Percentiles rank a stretch among this genome's conserved stretches.
These are phyloP conservation scores for Schwanniomyces pseudopolymorphus DNA, from an alignment of 805 yeast genomes.

Conservation along the genomic window DNA sequence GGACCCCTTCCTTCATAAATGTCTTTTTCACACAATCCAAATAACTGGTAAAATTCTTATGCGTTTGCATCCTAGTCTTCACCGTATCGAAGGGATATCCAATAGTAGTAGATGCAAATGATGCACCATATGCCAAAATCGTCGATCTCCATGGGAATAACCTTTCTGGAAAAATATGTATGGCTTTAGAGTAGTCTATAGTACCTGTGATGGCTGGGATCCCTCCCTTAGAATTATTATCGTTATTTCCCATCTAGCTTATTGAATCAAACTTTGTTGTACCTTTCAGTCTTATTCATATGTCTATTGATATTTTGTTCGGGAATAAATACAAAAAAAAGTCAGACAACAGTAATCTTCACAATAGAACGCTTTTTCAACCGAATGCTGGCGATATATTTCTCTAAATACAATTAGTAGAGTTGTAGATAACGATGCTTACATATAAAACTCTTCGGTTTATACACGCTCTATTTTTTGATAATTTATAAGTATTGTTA, in stretches of 20 bases:
- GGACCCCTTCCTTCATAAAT: constrained; percentile 57
- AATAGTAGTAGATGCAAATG: constrained; percentile 61
- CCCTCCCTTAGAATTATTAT: constrained; percentile 5
- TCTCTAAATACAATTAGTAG: background rate
- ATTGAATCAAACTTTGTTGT: background rate
- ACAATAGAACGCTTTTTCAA: background rate
- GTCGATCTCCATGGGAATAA: constrained; percentile 57
- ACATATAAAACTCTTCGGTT: background rate
- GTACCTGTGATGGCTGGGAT: constrained; percentile 64
- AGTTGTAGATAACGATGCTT: background rate
- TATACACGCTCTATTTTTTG: background rate
- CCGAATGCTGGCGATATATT: background rate
- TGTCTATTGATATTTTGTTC: background rate
- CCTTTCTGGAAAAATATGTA: constrained; percentile 46
- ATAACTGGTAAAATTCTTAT: constrained; percentile 53
- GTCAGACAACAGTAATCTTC: background rate
- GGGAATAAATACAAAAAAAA: background rate
- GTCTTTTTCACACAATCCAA: constrained; percentile 59
- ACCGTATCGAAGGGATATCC: constrained; percentile 88
- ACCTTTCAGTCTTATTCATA: background rate
- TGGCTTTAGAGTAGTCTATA: constrained; percentile 44
- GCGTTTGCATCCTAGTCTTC: constrained; percentile 84
- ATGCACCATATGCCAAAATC: constrained; percentile 61
- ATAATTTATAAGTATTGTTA: background rate
- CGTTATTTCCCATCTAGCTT: background rate